phyloP scores from a whole-genome alignment of 768 basidiomycete species.

The Termitomyces sp. region DNA sequence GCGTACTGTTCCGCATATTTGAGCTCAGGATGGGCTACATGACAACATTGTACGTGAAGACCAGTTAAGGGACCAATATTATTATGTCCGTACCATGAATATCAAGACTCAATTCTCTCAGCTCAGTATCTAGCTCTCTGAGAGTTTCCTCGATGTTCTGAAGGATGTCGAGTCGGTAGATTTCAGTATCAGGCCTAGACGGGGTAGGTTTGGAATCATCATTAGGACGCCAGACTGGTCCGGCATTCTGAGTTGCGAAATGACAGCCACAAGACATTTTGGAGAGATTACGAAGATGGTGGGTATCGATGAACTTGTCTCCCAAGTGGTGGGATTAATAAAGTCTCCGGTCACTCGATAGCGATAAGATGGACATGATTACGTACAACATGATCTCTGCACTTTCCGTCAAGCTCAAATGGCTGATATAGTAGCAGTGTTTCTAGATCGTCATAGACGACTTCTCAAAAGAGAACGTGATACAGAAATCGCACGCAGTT shows the following conservation, averaged over 20 bases:
- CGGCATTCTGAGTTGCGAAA: constrained; percentile 5
- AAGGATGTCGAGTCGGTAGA: constrained; percentile 56
- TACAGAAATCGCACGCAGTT: constrained; percentile 80
- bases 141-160: constrained; percentile 57
- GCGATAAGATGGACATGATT: background rate
- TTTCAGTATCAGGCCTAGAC: constrained; percentile 22
- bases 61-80: background rate
- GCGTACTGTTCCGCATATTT: constrained; percentile 61
- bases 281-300: background rate
- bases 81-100: constrained; percentile 51
- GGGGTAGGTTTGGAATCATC: constrained; percentile 27
- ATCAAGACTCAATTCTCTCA: constrained; percentile 61
- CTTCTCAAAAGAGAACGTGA: constrained; percentile 71
- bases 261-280: constrained; percentile 14
- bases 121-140: constrained; percentile 43
- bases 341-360: background rate
- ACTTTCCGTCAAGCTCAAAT: constrained; percentile 10
- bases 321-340: background rate
- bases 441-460: constrained; percentile 61
- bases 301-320: background rate
- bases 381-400: background rate
- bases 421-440: constrained; percentile 45
- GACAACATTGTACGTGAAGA: background rate
- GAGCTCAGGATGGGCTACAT: constrained; percentile 64
- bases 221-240: constrained; percentile 40